Evolutionary conservation across 73 alveolate genomes (phyloP).

Genomic region (Uronychia setigera): DNA sequence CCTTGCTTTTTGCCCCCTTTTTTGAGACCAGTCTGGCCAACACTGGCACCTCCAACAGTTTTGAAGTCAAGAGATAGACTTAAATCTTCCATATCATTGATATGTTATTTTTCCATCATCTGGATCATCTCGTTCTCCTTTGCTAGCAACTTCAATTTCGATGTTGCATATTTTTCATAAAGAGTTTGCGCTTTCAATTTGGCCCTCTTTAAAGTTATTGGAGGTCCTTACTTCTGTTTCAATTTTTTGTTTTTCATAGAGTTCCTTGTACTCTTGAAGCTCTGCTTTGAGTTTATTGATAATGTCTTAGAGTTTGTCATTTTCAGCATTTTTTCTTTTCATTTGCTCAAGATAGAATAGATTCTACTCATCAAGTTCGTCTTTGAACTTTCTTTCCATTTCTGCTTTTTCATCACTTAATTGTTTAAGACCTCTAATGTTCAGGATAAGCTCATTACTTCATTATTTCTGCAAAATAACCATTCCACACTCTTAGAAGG

Average conservation of each 20-base stretch:
- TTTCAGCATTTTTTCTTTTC: conserved; percentile 15
- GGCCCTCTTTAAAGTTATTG: not conserved
- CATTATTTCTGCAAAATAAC: conserved; percentile 12
- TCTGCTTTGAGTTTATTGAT: not conserved
- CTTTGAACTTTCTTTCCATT: conserved; percentile 23
- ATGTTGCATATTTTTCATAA: not conserved
- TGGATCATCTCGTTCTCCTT: not conserved
- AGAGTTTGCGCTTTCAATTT: not conserved
- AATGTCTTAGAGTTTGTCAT: conserved; percentile 1
- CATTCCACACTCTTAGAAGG: conserved; percentile 54
- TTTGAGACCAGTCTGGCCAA: too few species aligned
- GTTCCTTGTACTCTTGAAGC: not conserved
- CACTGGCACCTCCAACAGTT: too few species aligned
- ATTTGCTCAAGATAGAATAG: conserved; percentile 16
- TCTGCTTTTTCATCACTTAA: conserved; percentile 23
- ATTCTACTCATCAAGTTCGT: conserved; percentile 28
- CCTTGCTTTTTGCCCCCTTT: too few species aligned
- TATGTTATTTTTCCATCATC: too few species aligned
- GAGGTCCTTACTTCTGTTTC: not conserved
- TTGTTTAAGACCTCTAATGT: not conserved
- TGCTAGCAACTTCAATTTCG: not conserved
- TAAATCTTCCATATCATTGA: too few species aligned
- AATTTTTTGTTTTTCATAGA: not conserved
- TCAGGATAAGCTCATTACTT: conserved; percentile 11
- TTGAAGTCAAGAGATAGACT: too few species aligned